Base-by-base conservation (phyloP, 495 filamentous ascomycete genomes). In the Choiromyces venosus region DNA sequence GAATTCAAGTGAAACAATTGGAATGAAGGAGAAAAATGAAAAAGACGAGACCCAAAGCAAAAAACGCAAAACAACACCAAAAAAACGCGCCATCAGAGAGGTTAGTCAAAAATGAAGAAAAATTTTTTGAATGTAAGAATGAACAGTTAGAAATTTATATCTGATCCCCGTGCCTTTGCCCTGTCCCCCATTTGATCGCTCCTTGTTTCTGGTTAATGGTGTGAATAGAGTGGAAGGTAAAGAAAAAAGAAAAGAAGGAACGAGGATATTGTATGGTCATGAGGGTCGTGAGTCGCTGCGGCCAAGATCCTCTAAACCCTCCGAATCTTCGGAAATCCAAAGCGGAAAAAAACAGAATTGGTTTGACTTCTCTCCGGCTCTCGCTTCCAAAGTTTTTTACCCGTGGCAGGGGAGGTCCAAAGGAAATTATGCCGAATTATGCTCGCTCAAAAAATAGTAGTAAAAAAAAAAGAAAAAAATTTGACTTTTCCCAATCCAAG, bases 401-500 rank as follows among this genome's bases (percentile, higher is more conserved):
- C 46, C 46, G 3, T 56, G 46, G 9, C 46, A 56, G 46, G 46
- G 64, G 56, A 56, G 66, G 69, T 37, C 40, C 69, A 66, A 67
- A 46, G 75, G 56, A 72, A 64, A 72, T 66, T 42, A 77, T 66
- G 69, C 64, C 69, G 36, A n/a, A 56, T 56, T 76, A 76, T 76
- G 69, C 75, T 70, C 69, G 74, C 74, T 73, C 65, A 56, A 69
- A 71, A 73, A 66, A 71, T 70, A 69, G 65, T 33, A 67, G 66
- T 66, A 40, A 76, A 77, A 75, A 71, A 76, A 69, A 69, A 65
- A 76, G 67, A 76, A 52, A 67, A 72, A 64, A 76, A 56, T n/a
- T 56, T 70, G 74, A 77, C 75, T 77, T 77, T 77, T 77, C 74
- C 75, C 73, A 70, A 77, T 66, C 75, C 75, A 66, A 77, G 71